Percentiles rank a stretch among this genome's conserved stretches.
Conservation (phyloP, 1,284 basidiomycete genomes). For the Trametes sp. region DNA sequence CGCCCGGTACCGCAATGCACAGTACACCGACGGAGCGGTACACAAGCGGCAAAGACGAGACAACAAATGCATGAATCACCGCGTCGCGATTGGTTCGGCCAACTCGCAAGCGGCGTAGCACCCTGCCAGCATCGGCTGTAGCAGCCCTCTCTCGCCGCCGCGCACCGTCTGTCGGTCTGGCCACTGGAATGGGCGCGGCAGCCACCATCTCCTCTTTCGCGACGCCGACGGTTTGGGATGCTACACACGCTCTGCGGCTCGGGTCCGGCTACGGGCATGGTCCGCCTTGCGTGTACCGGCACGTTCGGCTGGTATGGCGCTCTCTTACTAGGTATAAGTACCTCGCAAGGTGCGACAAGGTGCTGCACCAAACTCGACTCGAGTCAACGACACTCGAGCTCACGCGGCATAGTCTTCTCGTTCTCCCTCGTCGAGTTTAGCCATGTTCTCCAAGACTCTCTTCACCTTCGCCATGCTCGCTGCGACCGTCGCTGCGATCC, state of each 20-base stretch:
- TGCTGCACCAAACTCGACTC: background rate
- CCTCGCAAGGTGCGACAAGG: background rate
- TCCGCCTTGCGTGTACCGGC: background rate
- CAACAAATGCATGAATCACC: conserved; percentile 1
- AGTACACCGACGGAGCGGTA: background rate
- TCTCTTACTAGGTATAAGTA: background rate
- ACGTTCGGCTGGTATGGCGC: background rate
- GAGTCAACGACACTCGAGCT: conserved; percentile 4
- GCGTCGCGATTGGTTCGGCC: background rate
- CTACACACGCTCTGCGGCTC: conserved; percentile 3
- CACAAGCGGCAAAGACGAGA: conserved; percentile 4
- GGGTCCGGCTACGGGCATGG: background rate
- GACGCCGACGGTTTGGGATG: background rate
- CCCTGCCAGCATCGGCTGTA: background rate
- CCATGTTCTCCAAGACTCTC: conserved; percentile 20
- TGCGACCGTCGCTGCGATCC: conserved; percentile 8
- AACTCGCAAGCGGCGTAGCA: background rate
- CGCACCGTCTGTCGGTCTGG: background rate
- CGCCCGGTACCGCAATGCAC: conserved; percentile 6
- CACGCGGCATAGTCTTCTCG: background rate
- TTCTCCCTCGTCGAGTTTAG: background rate
- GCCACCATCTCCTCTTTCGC: background rate
- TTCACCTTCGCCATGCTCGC: conserved; percentile 13
- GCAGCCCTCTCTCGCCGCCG: background rate
- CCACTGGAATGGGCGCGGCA: background rate